phyloP scores from a whole-genome alignment of 1,284 basidiomycete species.

The Cutaneotrichosporon sp. region DNA sequence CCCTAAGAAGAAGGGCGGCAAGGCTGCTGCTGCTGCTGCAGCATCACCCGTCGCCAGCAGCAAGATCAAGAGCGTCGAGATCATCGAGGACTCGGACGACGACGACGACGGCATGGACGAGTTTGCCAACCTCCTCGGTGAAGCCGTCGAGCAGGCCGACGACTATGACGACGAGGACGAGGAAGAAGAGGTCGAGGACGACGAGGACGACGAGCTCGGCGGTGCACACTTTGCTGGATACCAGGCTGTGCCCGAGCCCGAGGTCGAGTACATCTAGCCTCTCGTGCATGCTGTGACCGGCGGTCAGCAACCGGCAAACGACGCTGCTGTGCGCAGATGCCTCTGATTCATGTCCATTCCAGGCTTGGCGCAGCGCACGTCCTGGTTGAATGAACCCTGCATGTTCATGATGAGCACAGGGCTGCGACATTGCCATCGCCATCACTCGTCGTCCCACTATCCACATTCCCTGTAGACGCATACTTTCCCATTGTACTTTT shows the following conservation, averaged over 20 bases:
- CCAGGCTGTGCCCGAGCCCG: not conserved
- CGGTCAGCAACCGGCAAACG: too few species aligned
- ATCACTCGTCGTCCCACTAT: too few species aligned
- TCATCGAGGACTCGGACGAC: conserved; percentile 43
- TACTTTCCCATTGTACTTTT: too few species aligned
- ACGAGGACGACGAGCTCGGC: conserved; percentile 35
- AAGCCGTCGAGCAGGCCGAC: conserved; percentile 28
- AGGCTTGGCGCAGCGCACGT: too few species aligned
- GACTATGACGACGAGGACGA: conserved; percentile 20
- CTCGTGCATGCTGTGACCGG: not conserved
- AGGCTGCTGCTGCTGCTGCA: conserved; percentile 4
- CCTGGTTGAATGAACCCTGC: too few species aligned
- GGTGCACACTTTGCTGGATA: conserved; percentile 27
- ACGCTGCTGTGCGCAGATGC: too few species aligned
- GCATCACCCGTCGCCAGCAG: conserved; percentile 7
- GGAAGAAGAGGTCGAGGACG: conserved; percentile 31
- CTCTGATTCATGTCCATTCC: too few species aligned
- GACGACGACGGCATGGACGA: conserved; percentile 38
- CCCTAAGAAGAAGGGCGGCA: conserved; percentile 12
- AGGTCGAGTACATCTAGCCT: conserved; percentile 20
- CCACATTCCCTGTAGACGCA: too few species aligned
- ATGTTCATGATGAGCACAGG: too few species aligned
- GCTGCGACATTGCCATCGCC: too few species aligned
- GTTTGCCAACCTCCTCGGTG: conserved; percentile 38
- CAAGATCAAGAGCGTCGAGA: conserved; percentile 40